Base-by-base conservation (phyloP, 805 yeast species). In the Priceomyces fermenticarens region DNA sequence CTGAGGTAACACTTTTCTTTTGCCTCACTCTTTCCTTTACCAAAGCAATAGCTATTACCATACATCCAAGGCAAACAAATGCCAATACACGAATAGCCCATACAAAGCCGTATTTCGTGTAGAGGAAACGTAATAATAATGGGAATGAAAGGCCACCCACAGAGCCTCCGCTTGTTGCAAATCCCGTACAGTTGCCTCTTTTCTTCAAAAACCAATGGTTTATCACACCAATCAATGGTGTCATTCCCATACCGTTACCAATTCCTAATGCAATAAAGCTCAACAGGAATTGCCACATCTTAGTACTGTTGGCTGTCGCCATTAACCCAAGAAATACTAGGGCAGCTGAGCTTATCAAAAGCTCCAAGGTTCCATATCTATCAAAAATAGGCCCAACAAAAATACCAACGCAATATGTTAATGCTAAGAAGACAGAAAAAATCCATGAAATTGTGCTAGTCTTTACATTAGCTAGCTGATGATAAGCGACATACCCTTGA, bases 131-230 rank as follows among this genome's bases (percentile, higher is more conserved):
- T 43, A 81, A 57, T 55, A 78, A 59, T 30, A 81, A 57, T 1
- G 88, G 86, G 53, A 78, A 75, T 4, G 80, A 52, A 9, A 81
- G 67, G 3, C 88, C 89, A 1, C 88, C 88, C 5, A 80, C 58
- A 3, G 85, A 77, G 1, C 86, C 86, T 2, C 88, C 88, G 60
- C 79, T 60, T 41, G 83, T 77, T 3, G 83, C 82, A 3, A 81
- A 47, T 0, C 88, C 86, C 28, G 80, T 64, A 4, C 81, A 43
- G 32, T 46, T 35, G 23, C 59, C 52, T 38, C 83, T 44, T 71
- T 65, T 50, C 30, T 60, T 62, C 30, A 67, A 61, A 55, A 83
- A 84, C 83, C 86, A 84, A 44, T 84, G 87, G 17, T 81, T 77
- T 0, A 82, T 70, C 12, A 78, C 79, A 5, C 85, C 75, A 2